phyloP scores from a whole-genome alignment of 257 asterid genomes.

The Solanum rostratum region DNA sequence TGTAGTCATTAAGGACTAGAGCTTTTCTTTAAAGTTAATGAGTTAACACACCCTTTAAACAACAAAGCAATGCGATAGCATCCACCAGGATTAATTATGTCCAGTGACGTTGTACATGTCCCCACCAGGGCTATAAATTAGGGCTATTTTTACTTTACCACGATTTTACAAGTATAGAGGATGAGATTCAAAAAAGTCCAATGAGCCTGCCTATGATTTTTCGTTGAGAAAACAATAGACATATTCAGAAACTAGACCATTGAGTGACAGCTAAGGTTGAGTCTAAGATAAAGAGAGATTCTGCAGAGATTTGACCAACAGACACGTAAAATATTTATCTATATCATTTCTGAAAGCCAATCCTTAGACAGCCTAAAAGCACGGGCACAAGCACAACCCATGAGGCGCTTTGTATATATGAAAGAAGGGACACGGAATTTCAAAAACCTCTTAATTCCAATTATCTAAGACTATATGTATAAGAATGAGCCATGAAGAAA shows the following conservation, averaged over 20 bases:
- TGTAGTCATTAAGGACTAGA: neutral
- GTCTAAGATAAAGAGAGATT: neutral
- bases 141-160: neutral
- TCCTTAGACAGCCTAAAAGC: neutral
- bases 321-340: neutral
- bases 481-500: neutral
- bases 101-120: too few relatives aligned
- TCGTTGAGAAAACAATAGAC: neutral
- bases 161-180: neutral
- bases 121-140: neutral
- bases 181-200: neutral
- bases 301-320: neutral
- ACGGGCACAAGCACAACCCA: neutral
- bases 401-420: neutral
- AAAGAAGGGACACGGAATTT: neutral
- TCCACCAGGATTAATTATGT: neutral
- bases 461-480: neutral
- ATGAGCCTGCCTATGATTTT: neutral
- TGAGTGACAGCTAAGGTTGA: neutral
- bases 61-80: neutral
- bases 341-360: neutral
- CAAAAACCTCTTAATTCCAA: neutral
- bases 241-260: neutral
- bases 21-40: neutral
- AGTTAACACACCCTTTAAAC: neutral